Base-by-base conservation (phyloP, 2,329 filamentous ascomycete genomes). In the Aureobasidium subglaciale region DNA sequence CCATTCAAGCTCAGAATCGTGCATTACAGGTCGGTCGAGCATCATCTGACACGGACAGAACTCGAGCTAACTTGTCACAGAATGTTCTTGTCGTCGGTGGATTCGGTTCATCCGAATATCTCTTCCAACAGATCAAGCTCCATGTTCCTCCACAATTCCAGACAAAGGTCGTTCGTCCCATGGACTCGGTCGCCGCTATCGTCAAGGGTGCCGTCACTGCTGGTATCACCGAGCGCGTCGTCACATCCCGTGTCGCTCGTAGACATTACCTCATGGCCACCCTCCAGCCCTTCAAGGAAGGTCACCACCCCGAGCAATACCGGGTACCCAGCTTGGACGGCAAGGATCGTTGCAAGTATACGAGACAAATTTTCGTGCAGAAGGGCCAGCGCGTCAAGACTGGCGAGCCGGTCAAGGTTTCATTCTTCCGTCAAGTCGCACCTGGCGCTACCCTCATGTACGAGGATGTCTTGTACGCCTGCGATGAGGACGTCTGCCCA, bases 311-410 rank as follows among this genome's bases (percentile, higher is more conserved):
- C 10, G 93, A 99, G 72, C 91, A 95, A 52, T 99, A 97, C 77
- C 90, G 93, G 68, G 93, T 97, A 22, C 93, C 93, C 16, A 95
- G 89, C 60, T 81, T 99, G 56, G 93, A 99, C 65, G 93, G 93
- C 67, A 96, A 96, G 72, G 93, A 99, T 68, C 84, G 93, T 59
- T 99, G 93, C 86, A 97, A 97, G 75, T 97, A 97, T 70, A 97
- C 93, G 1, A 80, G 93, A 54, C 93, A 99, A 70, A 97, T 99
- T 56, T 99, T 97, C 65, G 92, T 99, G 61, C 93, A 96, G 67
- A 97, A 96, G 76, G 93, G 93, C 15, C 93, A 99, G 72, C 87
- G 95, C 71, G 91, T 99, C 74, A 97, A 97, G 85, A 97, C 96
- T 71, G 93, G 93, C 65, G 93, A 99, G 75, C 92, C 93, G 1